These are phyloP conservation scores for Teunomyces tritomae DNA, from an alignment of 805 yeast species.

Conservation along the genomic window DNA sequence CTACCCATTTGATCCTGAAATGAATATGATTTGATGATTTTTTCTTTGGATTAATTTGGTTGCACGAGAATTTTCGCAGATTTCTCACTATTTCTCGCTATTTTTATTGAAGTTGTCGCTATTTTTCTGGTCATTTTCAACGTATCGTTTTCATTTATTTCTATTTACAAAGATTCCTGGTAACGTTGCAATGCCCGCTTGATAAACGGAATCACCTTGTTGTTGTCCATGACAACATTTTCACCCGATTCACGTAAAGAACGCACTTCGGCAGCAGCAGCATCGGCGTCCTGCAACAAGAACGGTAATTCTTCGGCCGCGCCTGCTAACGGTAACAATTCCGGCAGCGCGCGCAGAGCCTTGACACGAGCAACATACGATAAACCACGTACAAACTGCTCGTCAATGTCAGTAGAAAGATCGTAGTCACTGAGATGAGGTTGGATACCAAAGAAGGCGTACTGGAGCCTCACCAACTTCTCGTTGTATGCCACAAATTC, in stretches of 20 bases:
- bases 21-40: background rate
- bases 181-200: slow-evolving; percentile 25
- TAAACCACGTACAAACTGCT: slow-evolving; percentile 59
- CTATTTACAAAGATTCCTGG: slow-evolving; percentile 1
- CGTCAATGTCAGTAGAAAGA: slow-evolving; percentile 52
- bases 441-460: slow-evolving; percentile 80
- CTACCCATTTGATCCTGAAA: slow-evolving; percentile 23
- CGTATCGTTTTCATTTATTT: background rate
- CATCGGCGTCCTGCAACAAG: slow-evolving; percentile 29
- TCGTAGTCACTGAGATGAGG: slow-evolving; percentile 59
- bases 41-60: background rate
- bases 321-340: slow-evolving; percentile 35
- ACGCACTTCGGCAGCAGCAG: slow-evolving; percentile 46
- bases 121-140: too few relatives aligned
- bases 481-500: slow-evolving; percentile 55
- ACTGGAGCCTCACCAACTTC: slow-evolving; percentile 73
- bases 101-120: too few relatives aligned
- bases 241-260: slow-evolving; percentile 46
- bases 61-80: background rate
- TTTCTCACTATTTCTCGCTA: background rate
- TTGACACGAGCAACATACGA: slow-evolving; percentile 68
- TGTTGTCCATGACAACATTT: slow-evolving; percentile 30
- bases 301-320: slow-evolving; percentile 42
- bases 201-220: slow-evolving; percentile 39
- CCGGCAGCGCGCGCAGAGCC: slow-evolving; percentile 39